These are phyloP conservation scores for Phoenix dactylifera DNA, from an alignment of 176 grass and related monocot genomes.

Conservation along the genomic window DNA sequence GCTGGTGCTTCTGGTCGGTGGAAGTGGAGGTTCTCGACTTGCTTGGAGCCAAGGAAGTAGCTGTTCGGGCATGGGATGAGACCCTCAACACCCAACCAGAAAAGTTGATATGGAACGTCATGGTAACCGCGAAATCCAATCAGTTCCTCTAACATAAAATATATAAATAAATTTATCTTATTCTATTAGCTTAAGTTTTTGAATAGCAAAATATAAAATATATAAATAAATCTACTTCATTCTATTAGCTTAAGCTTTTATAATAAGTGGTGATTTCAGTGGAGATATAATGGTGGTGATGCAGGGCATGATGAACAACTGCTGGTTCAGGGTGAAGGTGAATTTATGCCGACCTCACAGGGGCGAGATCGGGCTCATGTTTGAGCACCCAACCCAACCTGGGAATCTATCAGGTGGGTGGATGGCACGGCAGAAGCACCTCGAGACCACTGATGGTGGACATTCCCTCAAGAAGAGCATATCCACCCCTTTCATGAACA, in stretches of 20 bases:
- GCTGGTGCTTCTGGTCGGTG: slow-evolving; percentile 95
- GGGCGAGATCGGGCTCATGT: slow-evolving; percentile 53
- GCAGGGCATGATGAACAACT: slow-evolving; percentile 99
- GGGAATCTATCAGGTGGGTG: slow-evolving; percentile 62
- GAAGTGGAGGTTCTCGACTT: slow-evolving; percentile 59
- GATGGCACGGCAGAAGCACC: slow-evolving; percentile 50
- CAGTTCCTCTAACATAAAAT: background rate
- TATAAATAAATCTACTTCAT: too few relatives aligned
- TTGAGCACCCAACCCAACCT: slow-evolving; percentile 75
- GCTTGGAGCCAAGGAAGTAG: slow-evolving; percentile 65
- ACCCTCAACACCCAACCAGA: slow-evolving; percentile 70
- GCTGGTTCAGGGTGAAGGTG: slow-evolving; percentile 75
- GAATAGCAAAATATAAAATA: too few relatives aligned
- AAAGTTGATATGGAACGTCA: slow-evolving; percentile 80
- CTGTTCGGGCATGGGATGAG: slow-evolving; percentile 87
- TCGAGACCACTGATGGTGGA: slow-evolving; percentile 23
- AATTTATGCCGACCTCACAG: slow-evolving; percentile 43
- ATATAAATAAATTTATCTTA: too few relatives aligned
- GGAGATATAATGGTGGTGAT: background rate
- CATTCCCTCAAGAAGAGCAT: slow-evolving; percentile 48
- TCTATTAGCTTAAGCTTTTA: too few relatives aligned
- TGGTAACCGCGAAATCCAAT: slow-evolving; percentile 18
- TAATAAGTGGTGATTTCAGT: too few relatives aligned
- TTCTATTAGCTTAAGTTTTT: too few relatives aligned
- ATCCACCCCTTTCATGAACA: slow-evolving; percentile 55